phyloP scores from a whole-genome alignment of 108 stramenopile genomes.

The Nitzschia palea region DNA sequence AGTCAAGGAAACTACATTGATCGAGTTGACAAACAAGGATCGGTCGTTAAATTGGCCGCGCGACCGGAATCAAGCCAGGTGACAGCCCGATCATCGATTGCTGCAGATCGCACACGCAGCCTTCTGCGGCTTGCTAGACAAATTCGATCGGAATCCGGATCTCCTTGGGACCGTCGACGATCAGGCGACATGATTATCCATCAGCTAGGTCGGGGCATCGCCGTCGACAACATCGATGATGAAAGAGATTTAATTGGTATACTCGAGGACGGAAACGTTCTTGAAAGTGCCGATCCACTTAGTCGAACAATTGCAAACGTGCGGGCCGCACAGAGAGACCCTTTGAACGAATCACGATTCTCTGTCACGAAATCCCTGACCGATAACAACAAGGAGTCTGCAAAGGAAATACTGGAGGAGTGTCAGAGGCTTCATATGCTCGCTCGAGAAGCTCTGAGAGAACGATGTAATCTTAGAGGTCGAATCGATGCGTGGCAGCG shows the following conservation, averaged over 20 bases:
- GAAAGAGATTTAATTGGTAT: conserved; percentile 46
- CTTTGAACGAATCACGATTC: background rate
- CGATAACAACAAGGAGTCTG: conserved; percentile 2
- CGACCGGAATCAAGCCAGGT: conserved; percentile 15
- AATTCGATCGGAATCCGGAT: conserved; percentile 47
- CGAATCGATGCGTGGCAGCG: conserved; percentile 72
- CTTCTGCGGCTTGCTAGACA: conserved; percentile 58
- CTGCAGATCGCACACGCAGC: conserved; percentile 49
- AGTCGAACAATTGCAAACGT: conserved; percentile 44
- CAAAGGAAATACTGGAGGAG: conserved; percentile 40
- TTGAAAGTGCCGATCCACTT: conserved; percentile 42
- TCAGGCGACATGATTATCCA: conserved; percentile 57
- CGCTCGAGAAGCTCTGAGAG: conserved; percentile 73
- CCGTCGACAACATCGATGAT: conserved; percentile 43
- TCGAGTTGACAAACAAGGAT: conserved; percentile 39
- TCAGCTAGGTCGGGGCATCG: conserved; percentile 44
- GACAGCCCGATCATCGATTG: background rate
- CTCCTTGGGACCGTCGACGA: conserved; percentile 36
- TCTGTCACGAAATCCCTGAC: background rate
- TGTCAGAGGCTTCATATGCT: conserved; percentile 56
- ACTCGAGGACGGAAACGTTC: conserved; percentile 32
- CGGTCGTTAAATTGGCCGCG: conserved; percentile 37
- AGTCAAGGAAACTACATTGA: conserved; percentile 9
- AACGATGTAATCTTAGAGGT: conserved; percentile 62
- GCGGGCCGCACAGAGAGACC: conserved; percentile 20